Percentiles rank a stretch among this genome's conserved stretches.
Conservation (phyloP, 768 basidiomycete genomes). For the Coprinellus micaceus region DNA sequence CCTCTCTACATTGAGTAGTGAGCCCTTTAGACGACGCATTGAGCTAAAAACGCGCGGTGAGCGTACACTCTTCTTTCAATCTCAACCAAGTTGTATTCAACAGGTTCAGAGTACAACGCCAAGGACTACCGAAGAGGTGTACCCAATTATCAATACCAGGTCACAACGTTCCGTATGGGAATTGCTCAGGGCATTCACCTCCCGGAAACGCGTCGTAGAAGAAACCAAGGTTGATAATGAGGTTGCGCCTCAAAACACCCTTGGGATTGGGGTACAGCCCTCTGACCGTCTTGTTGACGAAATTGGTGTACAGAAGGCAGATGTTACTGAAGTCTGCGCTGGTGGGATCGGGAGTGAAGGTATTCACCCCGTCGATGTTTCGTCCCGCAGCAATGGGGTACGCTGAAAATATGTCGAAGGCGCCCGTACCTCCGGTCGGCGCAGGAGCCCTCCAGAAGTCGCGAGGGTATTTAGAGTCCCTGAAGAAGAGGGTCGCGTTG, state of each 20-base stretch:
- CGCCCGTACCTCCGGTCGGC: conserved; percentile 7
- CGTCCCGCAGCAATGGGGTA: conserved; percentile 15
- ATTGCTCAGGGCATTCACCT: conserved; percentile 8
- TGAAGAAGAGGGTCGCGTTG: conserved; percentile 17
- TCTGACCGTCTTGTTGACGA: conserved; percentile 13
- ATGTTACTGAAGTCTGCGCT: conserved; percentile 11
- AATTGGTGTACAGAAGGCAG: conserved; percentile 15
- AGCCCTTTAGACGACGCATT: too few species aligned
- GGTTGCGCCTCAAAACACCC: conserved; percentile 11
- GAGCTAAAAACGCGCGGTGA: too few species aligned
- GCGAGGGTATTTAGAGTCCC: conserved; percentile 14
- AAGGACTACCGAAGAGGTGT: too few species aligned
- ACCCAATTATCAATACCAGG: too few species aligned
- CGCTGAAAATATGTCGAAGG: not conserved
- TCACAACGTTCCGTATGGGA: conserved; percentile 18
- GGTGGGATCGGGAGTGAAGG: conserved; percentile 14
- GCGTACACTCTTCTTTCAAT: too few species aligned
- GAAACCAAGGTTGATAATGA: conserved; percentile 13
- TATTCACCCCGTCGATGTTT: conserved; percentile 13
- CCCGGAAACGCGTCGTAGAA: conserved; percentile 9
- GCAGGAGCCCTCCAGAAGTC: conserved; percentile 13
- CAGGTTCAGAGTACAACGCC: too few species aligned
- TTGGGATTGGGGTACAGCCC: conserved; percentile 17
- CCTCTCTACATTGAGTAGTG: too few species aligned
- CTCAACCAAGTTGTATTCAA: too few species aligned